These are phyloP conservation scores for Avena insularis DNA, from an alignment of 176 grass and related monocot species.

Conservation along the genomic window DNA sequence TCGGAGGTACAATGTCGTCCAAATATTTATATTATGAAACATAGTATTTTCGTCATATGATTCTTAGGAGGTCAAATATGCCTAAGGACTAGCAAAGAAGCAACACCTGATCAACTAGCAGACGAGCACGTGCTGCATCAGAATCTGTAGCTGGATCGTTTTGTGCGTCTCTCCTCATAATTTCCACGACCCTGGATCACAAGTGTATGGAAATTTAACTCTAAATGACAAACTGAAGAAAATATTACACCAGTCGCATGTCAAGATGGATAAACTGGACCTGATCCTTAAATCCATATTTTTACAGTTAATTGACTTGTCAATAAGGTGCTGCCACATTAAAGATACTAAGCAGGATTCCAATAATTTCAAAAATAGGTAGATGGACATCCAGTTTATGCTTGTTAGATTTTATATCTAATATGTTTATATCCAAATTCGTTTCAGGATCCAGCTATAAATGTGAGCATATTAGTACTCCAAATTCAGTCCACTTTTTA, in stretches of 20 bases:
- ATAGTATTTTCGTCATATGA: background rate
- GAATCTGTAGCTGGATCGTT: slow-evolving; percentile 68
- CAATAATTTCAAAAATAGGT: slow-evolving; percentile 10
- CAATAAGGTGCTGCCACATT: background rate
- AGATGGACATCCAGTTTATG: background rate
- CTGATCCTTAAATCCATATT: slow-evolving; percentile 30
- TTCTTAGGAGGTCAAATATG: slow-evolving; percentile 10
- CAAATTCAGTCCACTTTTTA: background rate
- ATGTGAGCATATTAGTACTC: slow-evolving; percentile 23
- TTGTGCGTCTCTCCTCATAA: slow-evolving; percentile 84
- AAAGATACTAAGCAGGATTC: slow-evolving; percentile 19
- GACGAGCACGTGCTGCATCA: slow-evolving; percentile 67
- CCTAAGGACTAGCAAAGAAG: slow-evolving; percentile 5
- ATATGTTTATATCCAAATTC: background rate
- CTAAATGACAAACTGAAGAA: slow-evolving; percentile 5
- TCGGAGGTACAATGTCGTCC: background rate
- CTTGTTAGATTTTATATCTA: background rate
- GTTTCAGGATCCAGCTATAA: slow-evolving; percentile 2
- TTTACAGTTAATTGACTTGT: background rate
- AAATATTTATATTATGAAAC: slow-evolving; percentile 11
- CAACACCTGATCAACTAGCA: slow-evolving; percentile 81
- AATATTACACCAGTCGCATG: background rate
- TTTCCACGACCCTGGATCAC: slow-evolving; percentile 75
- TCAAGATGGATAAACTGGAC: slow-evolving; percentile 34
- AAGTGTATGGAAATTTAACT: slow-evolving; percentile 21